phyloP scores from a whole-genome alignment of 2,329 filamentous ascomycete genomes.

The Pseudogymnoascus verrucosus region DNA sequence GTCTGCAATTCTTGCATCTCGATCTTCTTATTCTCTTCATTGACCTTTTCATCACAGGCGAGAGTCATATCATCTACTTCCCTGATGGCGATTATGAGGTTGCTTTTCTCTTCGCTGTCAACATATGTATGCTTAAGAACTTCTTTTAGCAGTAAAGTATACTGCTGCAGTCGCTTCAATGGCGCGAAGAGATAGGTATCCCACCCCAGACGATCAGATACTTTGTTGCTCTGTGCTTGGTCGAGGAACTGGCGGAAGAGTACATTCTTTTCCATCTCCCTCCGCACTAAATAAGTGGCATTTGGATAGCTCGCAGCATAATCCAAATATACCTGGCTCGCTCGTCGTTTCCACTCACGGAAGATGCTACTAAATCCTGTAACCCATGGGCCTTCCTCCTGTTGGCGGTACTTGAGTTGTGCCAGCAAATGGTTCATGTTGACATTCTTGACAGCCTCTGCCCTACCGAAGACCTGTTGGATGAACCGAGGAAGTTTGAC shows the following conservation, averaged over 20 bases:
- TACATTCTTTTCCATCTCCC: slow-evolving; percentile 76
- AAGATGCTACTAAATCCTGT: slow-evolving; percentile 94
- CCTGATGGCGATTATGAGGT: slow-evolving; percentile 73
- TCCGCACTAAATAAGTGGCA: slow-evolving; percentile 73
- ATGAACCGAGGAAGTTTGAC: slow-evolving; percentile 75
- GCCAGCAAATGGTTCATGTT: slow-evolving; percentile 90
- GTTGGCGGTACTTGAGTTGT: slow-evolving; percentile 92
- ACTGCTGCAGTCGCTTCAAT: slow-evolving; percentile 86
- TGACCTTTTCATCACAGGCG: slow-evolving; percentile 88
- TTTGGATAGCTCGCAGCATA: slow-evolving; percentile 84
- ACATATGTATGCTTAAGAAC: slow-evolving; percentile 76
- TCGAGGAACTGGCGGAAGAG: slow-evolving; percentile 83
- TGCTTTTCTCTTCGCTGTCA: slow-evolving; percentile 84
- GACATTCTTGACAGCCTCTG: slow-evolving; percentile 78
- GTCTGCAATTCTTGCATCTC: slow-evolving; percentile 74
- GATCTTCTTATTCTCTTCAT: slow-evolving; percentile 86
- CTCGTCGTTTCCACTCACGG: slow-evolving; percentile 95
- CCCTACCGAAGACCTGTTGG: slow-evolving; percentile 78
- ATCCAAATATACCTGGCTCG: slow-evolving; percentile 78
- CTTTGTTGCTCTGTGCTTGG: slow-evolving; percentile 66
- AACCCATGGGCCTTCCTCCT: slow-evolving; percentile 94
- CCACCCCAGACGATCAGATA: slow-evolving; percentile 80
- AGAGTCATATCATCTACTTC: slow-evolving; percentile 85
- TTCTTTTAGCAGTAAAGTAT: slow-evolving; percentile 72
- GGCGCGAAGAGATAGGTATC: slow-evolving; percentile 90